phyloP scores from a whole-genome alignment of 345 rosid genomes.

The Moringa oleifera region DNA sequence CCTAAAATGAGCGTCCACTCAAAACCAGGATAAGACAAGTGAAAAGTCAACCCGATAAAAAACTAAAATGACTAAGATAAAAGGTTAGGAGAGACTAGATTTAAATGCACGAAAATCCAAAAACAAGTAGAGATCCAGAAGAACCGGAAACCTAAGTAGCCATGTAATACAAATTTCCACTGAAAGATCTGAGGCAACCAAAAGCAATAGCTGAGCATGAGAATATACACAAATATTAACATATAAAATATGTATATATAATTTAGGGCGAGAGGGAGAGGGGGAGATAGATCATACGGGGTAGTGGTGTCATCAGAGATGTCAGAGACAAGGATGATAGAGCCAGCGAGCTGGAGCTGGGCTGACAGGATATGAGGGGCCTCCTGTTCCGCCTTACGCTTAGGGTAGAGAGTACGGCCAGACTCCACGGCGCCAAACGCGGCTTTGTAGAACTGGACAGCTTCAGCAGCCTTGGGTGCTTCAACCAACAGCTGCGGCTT shows the following conservation, averaged over 20 bases:
- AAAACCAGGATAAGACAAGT: neutral
- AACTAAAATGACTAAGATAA: too few relatives aligned
- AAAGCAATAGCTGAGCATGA: neutral
- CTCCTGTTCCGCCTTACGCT: constrained; percentile 94
- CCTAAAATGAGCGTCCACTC: neutral
- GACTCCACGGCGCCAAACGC: constrained; percentile 74
- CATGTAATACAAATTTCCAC: neutral
- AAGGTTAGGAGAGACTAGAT: too few relatives aligned
- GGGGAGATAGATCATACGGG: constrained; percentile 27
- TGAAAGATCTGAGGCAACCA: neutral
- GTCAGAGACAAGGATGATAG: constrained; percentile 53
- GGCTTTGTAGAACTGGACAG: constrained; percentile 73
- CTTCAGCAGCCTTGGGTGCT: constrained; percentile 75
- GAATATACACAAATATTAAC: too few relatives aligned
- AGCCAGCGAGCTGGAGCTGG: constrained; percentile 61
- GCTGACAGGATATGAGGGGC: constrained; percentile 72
- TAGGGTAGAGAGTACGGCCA: constrained; percentile 54
- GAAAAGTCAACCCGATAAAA: neutral
- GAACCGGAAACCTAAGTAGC: too few relatives aligned
- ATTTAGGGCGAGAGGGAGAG: too few relatives aligned
- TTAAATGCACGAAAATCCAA: neutral
- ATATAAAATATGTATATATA: too few relatives aligned
- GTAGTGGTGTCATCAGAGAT: constrained; percentile 27
- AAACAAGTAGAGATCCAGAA: too few relatives aligned
- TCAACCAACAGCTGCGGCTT: constrained; percentile 71